A percentile compares a stretch with the other conserved stretches of the same genome.
Conservation (phyloP, 345 rosid genomes). For the Eucalyptus sp. region DNA sequence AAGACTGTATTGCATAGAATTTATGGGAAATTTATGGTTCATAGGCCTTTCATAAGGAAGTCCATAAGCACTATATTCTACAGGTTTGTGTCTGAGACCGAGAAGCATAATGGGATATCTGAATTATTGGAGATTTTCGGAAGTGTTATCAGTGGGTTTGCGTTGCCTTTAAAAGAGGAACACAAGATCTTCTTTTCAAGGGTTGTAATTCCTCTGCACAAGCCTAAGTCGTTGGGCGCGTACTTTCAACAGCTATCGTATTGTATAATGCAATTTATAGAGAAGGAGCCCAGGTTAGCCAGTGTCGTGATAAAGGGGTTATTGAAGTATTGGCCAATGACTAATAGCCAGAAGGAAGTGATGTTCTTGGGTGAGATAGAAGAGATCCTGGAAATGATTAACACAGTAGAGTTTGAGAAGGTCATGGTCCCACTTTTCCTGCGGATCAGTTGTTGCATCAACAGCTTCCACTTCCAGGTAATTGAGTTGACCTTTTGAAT, state of each 20-base stretch:
- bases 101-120: slow-evolving; percentile 70
- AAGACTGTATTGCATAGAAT: slow-evolving; percentile 65
- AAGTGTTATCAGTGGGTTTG: slow-evolving; percentile 77
- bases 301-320: slow-evolving; percentile 54
- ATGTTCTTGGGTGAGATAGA: slow-evolving; percentile 81
- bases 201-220: slow-evolving; percentile 78
- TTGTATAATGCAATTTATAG: slow-evolving; percentile 73
- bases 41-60: slow-evolving; percentile 76
- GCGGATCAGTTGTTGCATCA: slow-evolving; percentile 70
- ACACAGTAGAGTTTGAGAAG: slow-evolving; percentile 65
- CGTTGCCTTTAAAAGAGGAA: slow-evolving; percentile 83
- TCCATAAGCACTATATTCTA: slow-evolving; percentile 63
- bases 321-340: slow-evolving; percentile 78
- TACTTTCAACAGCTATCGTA: slow-evolving; percentile 75
- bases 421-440: slow-evolving; percentile 71
- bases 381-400: slow-evolving; percentile 69
- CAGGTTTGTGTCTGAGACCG: slow-evolving; percentile 65
- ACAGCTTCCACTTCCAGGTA: slow-evolving; percentile 87
- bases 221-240: slow-evolving; percentile 66
- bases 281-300: slow-evolving; percentile 71
- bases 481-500: not conserved
- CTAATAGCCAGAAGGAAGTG: slow-evolving; percentile 83
- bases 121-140: slow-evolving; percentile 87
- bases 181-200: slow-evolving; percentile 81
- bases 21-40: slow-evolving; percentile 87